phyloP scores from a whole-genome alignment of 257 asterid species.

The Solanum tarapatanum region DNA sequence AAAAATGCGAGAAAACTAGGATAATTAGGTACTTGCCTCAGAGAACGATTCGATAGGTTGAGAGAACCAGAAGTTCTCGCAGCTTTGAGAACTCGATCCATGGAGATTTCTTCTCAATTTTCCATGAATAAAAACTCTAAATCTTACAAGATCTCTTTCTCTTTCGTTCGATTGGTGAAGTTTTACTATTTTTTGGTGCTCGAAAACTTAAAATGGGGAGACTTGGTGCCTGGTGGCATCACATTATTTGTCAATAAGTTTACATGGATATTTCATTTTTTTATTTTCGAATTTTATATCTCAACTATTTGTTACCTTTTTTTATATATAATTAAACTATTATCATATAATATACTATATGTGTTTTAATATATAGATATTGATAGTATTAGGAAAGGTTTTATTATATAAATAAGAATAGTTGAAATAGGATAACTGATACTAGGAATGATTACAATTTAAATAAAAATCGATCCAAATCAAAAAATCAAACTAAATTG shows the following conservation, averaged over 20 bases:
- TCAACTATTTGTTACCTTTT: too few species aligned
- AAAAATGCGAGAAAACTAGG: neutral
- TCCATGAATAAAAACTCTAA: neutral
- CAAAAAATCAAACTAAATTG: rapidly evolving
- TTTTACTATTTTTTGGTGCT: neutral
- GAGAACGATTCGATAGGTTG: conserved; percentile 87
- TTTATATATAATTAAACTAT: too few species aligned
- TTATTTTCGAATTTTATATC: neutral
- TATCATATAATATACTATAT: too few species aligned
- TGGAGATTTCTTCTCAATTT: conserved; percentile 10
- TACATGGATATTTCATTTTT: neutral
- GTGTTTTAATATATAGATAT: too few species aligned
- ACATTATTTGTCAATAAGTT: neutral
- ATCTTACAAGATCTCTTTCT: neutral
- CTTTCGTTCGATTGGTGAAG: neutral
- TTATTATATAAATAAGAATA: too few species aligned
- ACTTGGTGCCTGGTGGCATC: neutral
- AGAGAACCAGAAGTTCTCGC: conserved; percentile 95
- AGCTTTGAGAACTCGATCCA: conserved; percentile 82
- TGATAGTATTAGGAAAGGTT: too few species aligned
- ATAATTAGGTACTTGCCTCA: conserved; percentile 33
- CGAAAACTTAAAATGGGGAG: neutral
- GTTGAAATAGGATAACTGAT: too few species aligned
- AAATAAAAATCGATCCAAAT: too few species aligned
- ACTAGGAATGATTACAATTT: rapidly evolving